A percentile compares a stretch with the other conserved stretches of the same genome.
phyloP scores from a whole-genome alignment of 805 yeast genomes.

The Sugiyamaella americana region DNA sequence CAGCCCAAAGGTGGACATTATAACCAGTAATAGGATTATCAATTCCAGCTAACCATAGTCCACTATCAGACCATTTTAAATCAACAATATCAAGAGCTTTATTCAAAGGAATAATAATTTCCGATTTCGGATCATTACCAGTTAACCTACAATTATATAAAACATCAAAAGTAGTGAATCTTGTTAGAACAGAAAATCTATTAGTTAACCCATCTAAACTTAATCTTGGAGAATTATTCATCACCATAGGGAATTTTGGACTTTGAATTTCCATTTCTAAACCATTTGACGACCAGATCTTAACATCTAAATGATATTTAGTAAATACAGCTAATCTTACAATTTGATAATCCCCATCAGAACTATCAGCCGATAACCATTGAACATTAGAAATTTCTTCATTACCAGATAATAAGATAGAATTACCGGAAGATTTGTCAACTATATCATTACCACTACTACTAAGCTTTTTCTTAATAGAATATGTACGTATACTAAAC shows the following conservation, averaged over 20 bases:
- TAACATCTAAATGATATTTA: slow-evolving; percentile 4
- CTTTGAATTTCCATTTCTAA: slow-evolving; percentile 13
- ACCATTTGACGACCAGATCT: slow-evolving; percentile 21
- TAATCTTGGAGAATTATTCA: background rate
- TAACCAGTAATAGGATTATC: slow-evolving; percentile 19
- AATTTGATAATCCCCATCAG: slow-evolving; percentile 5
- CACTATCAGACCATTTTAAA: slow-evolving; percentile 19
- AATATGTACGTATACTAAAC: slow-evolving; percentile 14
- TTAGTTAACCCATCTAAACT: background rate
- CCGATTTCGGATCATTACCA: background rate
- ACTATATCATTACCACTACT: background rate
- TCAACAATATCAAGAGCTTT: slow-evolving; percentile 15
- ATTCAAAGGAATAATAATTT: background rate
- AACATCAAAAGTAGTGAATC: slow-evolving; percentile 14
- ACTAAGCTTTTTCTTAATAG: slow-evolving; percentile 6
- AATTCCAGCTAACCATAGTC: slow-evolving; percentile 16
- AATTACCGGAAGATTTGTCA: slow-evolving; percentile 2
- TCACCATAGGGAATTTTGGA: slow-evolving; percentile 11
- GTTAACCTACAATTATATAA: slow-evolving; percentile 6
- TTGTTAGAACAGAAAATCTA: slow-evolving; percentile 10
- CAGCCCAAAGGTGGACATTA: slow-evolving; percentile 15
- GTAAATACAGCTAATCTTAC: slow-evolving; percentile 16
- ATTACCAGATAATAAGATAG: slow-evolving; percentile 11
- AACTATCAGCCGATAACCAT: slow-evolving; percentile 15
- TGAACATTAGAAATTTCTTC: slow-evolving; percentile 12